phyloP scores from a whole-genome alignment of 2,329 filamentous ascomycete species.

The Apiospora sp. region DNA sequence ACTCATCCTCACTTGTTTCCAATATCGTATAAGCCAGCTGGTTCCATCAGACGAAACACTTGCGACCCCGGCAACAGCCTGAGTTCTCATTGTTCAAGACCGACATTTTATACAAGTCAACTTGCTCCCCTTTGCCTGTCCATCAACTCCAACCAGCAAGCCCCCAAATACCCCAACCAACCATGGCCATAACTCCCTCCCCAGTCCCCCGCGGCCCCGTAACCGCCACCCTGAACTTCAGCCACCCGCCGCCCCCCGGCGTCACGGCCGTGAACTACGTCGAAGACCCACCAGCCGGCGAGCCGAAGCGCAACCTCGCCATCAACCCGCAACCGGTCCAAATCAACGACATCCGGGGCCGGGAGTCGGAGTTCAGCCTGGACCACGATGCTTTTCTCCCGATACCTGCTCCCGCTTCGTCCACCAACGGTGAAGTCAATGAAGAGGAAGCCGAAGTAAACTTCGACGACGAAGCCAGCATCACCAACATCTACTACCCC shows the following conservation, averaged over 20 bases:
- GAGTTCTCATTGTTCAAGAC: too few relatives aligned
- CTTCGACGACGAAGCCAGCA: constrained; percentile 74
- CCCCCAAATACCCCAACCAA: constrained; percentile 2
- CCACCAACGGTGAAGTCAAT: constrained; percentile 49
- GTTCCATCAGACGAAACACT: background rate
- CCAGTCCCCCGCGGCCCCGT: constrained; percentile 65
- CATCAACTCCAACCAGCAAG: constrained; percentile 8
- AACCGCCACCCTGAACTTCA: constrained; percentile 71
- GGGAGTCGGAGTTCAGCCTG: constrained; percentile 70
- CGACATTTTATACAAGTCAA: too few relatives aligned
- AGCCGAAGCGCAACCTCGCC: constrained; percentile 71
- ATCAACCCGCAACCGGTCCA: constrained; percentile 57
- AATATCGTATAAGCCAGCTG: background rate
- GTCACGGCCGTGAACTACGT: constrained; percentile 72
- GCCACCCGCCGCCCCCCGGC: constrained; percentile 65
- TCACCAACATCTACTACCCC: constrained; percentile 80
- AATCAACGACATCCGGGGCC: constrained; percentile 78
- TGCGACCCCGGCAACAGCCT: too few relatives aligned
- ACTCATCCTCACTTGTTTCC: too few relatives aligned
- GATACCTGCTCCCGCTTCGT: constrained; percentile 63
- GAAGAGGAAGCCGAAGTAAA: constrained; percentile 39
- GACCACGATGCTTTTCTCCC: constrained; percentile 80
- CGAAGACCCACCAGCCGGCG: constrained; percentile 66
- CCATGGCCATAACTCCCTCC: constrained; percentile 51
- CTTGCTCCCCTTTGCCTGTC: background rate